Evolutionary conservation across 441 rosid species (phyloP), one percentile per base, ranked within the genome.

Genomic region (Mallotus repandus): DNA sequence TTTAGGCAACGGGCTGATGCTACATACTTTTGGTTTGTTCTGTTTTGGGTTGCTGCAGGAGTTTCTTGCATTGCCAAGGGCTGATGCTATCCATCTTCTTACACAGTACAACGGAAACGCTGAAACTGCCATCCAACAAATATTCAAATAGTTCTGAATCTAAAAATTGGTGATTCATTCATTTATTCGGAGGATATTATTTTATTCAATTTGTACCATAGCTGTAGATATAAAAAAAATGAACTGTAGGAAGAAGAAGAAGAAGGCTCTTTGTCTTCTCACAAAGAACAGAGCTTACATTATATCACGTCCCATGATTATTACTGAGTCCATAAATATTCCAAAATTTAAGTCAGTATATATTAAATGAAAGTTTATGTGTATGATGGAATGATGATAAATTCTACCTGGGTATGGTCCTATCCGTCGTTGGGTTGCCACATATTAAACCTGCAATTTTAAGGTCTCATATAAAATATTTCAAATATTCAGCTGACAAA

Each of bases 1-100:
- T n/a, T 7, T 38, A n/a, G 49, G n/a, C 66, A 41, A 9, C 10
- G 3, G 53, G 53, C 53, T 6, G 15, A 64, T 64, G n/a, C n/a
- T n/a, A n/a, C n/a, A n/a, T n/a, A n/a, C n/a, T n/a, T n/a, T n/a
- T n/a, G n/a, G n/a, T n/a, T n/a, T n/a, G 10, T 22, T 11, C 21
- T 57, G 12, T 50, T 76, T 69, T 54, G 60, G 50, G 63, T 49
- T 76, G 78, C 18, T 81, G 81, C 91, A 95, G 99, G 99, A 95
- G 80, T 95, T 95, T 86, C 97, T 95, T 55, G 98, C 94, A 15
- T 71, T 95, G 84, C 97, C 99, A 14, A 87, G 99, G 86, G 93
- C 97, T 9, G 96, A 93, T 76, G 98, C 99, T 55, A 95, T 95
- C 83, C 93, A 90, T 76, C 97, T 95, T 54, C 91, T 95, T 21